Conservation (phyloP, 768 basidiomycete genomes). For the Cyathus striatus region DNA sequence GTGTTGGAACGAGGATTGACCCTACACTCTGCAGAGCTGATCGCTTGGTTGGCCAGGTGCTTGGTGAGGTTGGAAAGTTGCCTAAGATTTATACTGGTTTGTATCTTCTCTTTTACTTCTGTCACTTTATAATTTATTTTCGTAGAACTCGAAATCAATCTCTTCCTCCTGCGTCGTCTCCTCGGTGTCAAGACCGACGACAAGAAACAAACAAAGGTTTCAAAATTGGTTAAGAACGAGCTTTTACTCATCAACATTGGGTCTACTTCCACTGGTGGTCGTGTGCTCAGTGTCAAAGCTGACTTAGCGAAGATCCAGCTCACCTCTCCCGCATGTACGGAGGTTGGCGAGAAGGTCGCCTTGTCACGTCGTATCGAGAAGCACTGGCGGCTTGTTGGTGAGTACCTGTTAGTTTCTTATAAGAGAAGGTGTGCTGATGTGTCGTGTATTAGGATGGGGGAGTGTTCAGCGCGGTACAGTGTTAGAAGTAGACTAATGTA, state of each 20-base stretch:
- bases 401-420: slow-evolving; percentile 23
- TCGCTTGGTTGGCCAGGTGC: slow-evolving; percentile 92
- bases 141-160: slow-evolving; percentile 82
- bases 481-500: slow-evolving; percentile 65
- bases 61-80: slow-evolving; percentile 91
- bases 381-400: slow-evolving; percentile 95
- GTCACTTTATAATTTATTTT: background rate
- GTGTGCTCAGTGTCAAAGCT: slow-evolving; percentile 90
- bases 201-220: slow-evolving; percentile 96
- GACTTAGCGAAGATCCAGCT: slow-evolving; percentile 93
- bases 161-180: slow-evolving; percentile 92
- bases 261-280: slow-evolving; percentile 94
- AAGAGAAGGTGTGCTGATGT: too few relatives aligned
- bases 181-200: slow-evolving; percentile 99
- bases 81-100: slow-evolving; percentile 89
- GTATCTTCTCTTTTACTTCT: slow-evolving; percentile 4
- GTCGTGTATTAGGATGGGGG: slow-evolving; percentile 46
- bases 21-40: slow-evolving; percentile 97
- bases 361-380: slow-evolving; percentile 93
- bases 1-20: slow-evolving; percentile 96
- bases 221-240: slow-evolving; percentile 89
- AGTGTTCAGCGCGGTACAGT: slow-evolving; percentile 84
- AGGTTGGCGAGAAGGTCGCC: slow-evolving; percentile 97
- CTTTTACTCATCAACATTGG: slow-evolving; percentile 96
- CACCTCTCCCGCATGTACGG: slow-evolving; percentile 93